These are phyloP conservation scores for Chrysanthemum seticuspe DNA, from an alignment of 129 eudicot genomes.

Conservation along the genomic window DNA sequence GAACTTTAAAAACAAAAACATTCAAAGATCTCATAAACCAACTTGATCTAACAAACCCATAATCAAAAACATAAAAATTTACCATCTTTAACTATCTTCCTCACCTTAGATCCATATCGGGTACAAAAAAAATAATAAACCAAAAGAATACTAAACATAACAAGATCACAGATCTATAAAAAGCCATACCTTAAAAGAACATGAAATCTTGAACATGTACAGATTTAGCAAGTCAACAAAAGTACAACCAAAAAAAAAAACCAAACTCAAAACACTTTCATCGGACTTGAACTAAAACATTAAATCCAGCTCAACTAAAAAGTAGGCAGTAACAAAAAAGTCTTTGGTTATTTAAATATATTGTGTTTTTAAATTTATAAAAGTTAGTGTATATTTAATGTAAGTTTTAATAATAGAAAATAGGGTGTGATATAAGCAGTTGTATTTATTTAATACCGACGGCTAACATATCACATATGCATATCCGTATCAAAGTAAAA, in stretches of 20 bases:
- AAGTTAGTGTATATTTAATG: slow-evolving; percentile 20
- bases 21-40: slow-evolving; percentile 9
- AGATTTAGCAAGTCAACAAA: no score
- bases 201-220: slow-evolving; percentile 20
- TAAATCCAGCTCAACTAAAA: slow-evolving; percentile 53
- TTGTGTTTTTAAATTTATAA: slow-evolving; percentile 1
- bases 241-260: slow-evolving; percentile 20
- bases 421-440: slow-evolving; percentile 5
- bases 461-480: background rate
- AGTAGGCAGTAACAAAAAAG: slow-evolving; percentile 24
- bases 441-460: background rate
- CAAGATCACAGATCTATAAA: slow-evolving; percentile 41
- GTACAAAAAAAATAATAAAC: background rate
- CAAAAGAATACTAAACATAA: background rate
- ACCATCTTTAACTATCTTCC: background rate
- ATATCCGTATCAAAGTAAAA: no score
- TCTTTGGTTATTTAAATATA: slow-evolving; percentile 23
- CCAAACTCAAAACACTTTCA: slow-evolving; percentile 30
- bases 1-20: slow-evolving; percentile 11
- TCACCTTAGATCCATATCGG: background rate
- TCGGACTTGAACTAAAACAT: slow-evolving; percentile 45
- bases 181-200: slow-evolving; percentile 30
- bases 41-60: slow-evolving; percentile 45
- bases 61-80: slow-evolving; percentile 11
- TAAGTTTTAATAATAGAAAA: slow-evolving; percentile 1